Conservation (phyloP, 2,329 filamentous ascomycete species). For the Acrocalymma vagum region DNA sequence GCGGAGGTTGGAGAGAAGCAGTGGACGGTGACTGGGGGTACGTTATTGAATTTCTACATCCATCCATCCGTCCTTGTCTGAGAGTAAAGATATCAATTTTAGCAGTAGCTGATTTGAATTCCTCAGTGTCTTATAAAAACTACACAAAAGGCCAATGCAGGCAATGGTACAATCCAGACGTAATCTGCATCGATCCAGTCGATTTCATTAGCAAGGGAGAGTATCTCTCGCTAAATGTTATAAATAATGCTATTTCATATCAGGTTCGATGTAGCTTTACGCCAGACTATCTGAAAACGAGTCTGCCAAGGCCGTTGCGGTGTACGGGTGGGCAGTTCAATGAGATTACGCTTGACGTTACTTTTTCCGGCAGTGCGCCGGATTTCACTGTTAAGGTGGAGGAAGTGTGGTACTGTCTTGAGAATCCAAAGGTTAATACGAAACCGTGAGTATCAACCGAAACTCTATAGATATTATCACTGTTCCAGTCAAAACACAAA, state of each 20-base stretch:
- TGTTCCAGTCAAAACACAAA: too few relatives aligned
- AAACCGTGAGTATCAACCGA: conserved; percentile 6
- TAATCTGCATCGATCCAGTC: conserved; percentile 9
- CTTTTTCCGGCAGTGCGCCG: conserved; percentile 13
- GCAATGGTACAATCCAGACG: conserved; percentile 11
- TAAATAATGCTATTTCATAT: conserved; percentile 17
- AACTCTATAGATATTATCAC: background rate
- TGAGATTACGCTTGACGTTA: conserved; percentile 19
- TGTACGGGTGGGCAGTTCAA: conserved; percentile 20
- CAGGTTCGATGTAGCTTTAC: conserved; percentile 10
- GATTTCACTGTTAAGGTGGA: conserved; percentile 17
- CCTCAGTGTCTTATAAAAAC: conserved; percentile 13
- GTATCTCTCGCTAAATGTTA: conserved; percentile 16
- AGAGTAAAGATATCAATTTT: background rate
- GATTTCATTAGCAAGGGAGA: conserved; percentile 9
- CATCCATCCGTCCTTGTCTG: background rate
- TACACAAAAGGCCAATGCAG: conserved; percentile 17
- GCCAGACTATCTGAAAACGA: conserved; percentile 4
- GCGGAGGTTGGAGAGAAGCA: conserved; percentile 13
- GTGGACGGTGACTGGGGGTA: conserved; percentile 13
- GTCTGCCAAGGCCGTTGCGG: conserved; percentile 10
- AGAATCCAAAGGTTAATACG: conserved; percentile 10
- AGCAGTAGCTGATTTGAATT: background rate
- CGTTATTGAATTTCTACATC: too few relatives aligned
- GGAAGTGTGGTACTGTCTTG: conserved; percentile 21